Evolutionary conservation across 2,329 filamentous ascomycete genomes (phyloP), one percentile per base, ranked within the genome.

Genomic region (Cadophora malorum): DNA sequence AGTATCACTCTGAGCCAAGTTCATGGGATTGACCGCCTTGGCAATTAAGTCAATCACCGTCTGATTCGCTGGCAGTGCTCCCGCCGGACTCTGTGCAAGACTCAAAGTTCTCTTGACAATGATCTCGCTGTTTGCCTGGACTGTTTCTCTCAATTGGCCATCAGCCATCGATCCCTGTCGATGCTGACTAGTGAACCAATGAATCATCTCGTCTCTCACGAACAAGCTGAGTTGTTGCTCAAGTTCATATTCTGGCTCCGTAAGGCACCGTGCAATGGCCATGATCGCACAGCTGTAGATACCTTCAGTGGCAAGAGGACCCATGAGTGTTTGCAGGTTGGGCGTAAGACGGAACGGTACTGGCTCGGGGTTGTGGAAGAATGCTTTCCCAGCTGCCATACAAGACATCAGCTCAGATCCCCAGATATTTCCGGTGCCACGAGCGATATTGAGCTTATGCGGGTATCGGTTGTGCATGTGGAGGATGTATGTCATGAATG

Each of bases 401-500:
- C 90, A 91, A 0, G 96, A 93, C 80, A 98, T 92, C 63, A 98
- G 85, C 79, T 99, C 96, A 8, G 93, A 93, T 59, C 94, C 94
- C 96, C 96, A 99, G 73, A 99, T 92, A 76, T 96, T 96, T 72
- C 96, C 96, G 6, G 91, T 94, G 35, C 88, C 87, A 28, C 94
- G 90, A 12, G 93, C 91, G 76, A 99, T 96, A 80, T 92, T 91
- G 79, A 98, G 91, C 85, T 99, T 99, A 80, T 94, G 93, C 6
- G 96, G 96, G 79, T 96, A 97, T 35, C 96, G 92, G 79, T 93
- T 93, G 78, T 95, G 93, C 89, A 99, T 98, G 82, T 95, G 95
- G 83, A 99, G 91, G 68, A 97, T 91, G 78, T 98, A 99, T 4
- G 96, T 98, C 91, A 99, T 97, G 82, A 99, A 99, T 0, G 96